Evolutionary conservation across 2,329 filamentous ascomycete genomes (phyloP).

Genomic region (Epichloe bromicola): DNA sequence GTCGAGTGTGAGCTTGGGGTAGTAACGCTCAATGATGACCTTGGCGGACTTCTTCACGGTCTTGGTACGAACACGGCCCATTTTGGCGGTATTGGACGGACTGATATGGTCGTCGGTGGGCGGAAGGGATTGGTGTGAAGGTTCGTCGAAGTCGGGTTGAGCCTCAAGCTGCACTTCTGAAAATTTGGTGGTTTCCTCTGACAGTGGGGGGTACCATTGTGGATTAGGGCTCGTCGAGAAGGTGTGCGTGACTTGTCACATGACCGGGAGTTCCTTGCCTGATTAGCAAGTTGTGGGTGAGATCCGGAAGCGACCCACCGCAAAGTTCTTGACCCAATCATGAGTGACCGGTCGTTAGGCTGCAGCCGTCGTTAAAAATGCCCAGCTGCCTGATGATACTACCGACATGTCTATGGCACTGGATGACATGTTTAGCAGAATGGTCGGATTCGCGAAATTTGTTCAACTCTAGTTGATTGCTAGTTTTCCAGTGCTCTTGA

Average conservation of each 20-base stretch:
- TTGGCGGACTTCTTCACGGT: slow-evolving; percentile 75
- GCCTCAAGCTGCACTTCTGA: slow-evolving; percentile 5
- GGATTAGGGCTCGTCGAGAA: slow-evolving; percentile 18
- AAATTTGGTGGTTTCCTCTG: slow-evolving; percentile 17
- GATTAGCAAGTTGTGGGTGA: background rate
- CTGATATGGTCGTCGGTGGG: slow-evolving; percentile 21
- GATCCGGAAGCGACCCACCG: background rate
- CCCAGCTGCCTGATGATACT: too few species aligned
- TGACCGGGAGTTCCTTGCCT: slow-evolving; percentile 6
- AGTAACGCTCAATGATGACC: slow-evolving; percentile 99
- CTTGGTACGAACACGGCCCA: slow-evolving; percentile 60
- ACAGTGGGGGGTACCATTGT: slow-evolving; percentile 9
- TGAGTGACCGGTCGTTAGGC: background rate
- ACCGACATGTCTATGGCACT: background rate
- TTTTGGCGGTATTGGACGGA: slow-evolving; percentile 42
- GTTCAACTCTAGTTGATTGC: background rate
- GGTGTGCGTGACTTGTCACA: slow-evolving; percentile 12
- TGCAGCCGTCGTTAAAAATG: background rate
- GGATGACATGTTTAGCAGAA: too few species aligned
- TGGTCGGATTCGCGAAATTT: background rate
- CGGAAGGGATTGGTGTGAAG: slow-evolving; percentile 13
- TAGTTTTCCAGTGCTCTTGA: slow-evolving; percentile 8
- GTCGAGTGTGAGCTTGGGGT: slow-evolving; percentile 95
- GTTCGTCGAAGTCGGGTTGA: slow-evolving; percentile 8
- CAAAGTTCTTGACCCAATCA: background rate